Percentiles rank a stretch among this genome's conserved stretches.
Evolutionary conservation across 805 yeast genomes (phyloP).

Genomic region (Torulaspora franciscae): DNA sequence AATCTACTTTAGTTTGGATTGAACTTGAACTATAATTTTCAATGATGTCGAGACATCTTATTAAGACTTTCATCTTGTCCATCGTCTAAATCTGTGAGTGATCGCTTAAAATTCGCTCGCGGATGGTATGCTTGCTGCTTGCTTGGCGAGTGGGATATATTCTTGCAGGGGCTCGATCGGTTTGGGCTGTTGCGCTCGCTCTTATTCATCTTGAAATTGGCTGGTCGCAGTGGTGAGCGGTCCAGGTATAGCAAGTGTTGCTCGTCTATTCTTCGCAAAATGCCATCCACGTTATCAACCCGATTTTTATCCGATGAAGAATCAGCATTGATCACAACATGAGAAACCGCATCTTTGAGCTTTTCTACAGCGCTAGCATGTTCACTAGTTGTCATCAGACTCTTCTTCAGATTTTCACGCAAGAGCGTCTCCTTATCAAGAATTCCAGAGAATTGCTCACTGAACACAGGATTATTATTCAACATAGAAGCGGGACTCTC

Average conservation of each 20-base stretch:
- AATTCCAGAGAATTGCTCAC: slow-evolving; percentile 20
- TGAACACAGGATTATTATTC: slow-evolving; percentile 15
- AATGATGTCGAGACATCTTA: slow-evolving; percentile 10
- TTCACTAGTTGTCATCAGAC: slow-evolving; percentile 7
- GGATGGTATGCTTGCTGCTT: slow-evolving; percentile 3
- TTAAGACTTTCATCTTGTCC: slow-evolving; percentile 8
- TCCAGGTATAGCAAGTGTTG: slow-evolving; percentile 3
- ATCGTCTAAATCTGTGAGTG: slow-evolving; percentile 8
- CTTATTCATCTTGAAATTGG: slow-evolving; percentile 3
- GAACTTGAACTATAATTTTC: neutral
- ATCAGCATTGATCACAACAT: slow-evolving; percentile 2
- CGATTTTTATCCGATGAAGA: neutral
- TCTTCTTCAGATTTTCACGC: slow-evolving; percentile 11
- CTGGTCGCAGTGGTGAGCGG: slow-evolving; percentile 10
- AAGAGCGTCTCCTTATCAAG: slow-evolving; percentile 17
- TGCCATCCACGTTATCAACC: slow-evolving; percentile 1
- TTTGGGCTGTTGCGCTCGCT: slow-evolving; percentile 5
- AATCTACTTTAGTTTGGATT: neutral
- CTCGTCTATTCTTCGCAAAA: slow-evolving; percentile 7
- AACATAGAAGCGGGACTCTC: slow-evolving; percentile 11
- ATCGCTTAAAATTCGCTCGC: slow-evolving; percentile 6
- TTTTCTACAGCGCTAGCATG: slow-evolving; percentile 8
- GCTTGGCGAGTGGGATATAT: slow-evolving; percentile 8
- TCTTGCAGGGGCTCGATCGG: slow-evolving; percentile 2
- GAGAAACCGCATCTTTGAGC: slow-evolving; percentile 8